Evolutionary conservation across 306 rosid species (phyloP), one percentile per base, ranked within the genome.

Genomic region (Quercus glauca): DNA sequence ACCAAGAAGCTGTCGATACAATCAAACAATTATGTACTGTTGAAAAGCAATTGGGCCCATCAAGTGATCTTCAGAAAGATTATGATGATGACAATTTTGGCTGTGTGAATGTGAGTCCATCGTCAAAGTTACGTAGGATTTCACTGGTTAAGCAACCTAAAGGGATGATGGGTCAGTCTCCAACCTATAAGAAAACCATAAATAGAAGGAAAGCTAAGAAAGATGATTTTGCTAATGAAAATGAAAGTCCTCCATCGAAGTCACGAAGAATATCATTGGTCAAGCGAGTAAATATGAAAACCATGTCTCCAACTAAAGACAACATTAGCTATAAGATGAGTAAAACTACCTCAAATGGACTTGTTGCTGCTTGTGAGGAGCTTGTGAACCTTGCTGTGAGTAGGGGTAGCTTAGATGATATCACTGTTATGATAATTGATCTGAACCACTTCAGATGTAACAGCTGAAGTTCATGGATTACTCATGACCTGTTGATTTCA

Each of bases 351-450:
- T 23, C 75, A 25, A 69, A 58, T 69, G 81, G 81, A 51, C 86
- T 90, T 33, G 85, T 81, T 56, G 84, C 85, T 60, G 94, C 94
- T 75, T 88, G 92, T 64, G 82, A 88, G 86, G 94, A 90, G 84
- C 92, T 90, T 33, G 92, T 82, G 43, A 80, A 76, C 73, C 88
- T 90, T 60, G 88, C 92, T 49, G 70, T 79, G 73, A 79, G 78
- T 59, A 88, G 88, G 78, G 94, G 92, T 55, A 84, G 91, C 63
- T 71, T 83, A 74, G 94, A 90, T 80, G 94, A 90, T 65, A 76
- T 90, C 63, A 88, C 94, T n/a, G 87, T 90, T 6, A 82, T 90
- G 85, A 80, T 90, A 81, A 76, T 90, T 84, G 92, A 90, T 85
- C 81, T 90, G 31, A 83, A 55, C 23, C 80, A 83, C 56, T 84